Base-by-base conservation (phyloP, 495 filamentous ascomycete genomes). In the Pyrenopolyporus hunteri region DNA sequence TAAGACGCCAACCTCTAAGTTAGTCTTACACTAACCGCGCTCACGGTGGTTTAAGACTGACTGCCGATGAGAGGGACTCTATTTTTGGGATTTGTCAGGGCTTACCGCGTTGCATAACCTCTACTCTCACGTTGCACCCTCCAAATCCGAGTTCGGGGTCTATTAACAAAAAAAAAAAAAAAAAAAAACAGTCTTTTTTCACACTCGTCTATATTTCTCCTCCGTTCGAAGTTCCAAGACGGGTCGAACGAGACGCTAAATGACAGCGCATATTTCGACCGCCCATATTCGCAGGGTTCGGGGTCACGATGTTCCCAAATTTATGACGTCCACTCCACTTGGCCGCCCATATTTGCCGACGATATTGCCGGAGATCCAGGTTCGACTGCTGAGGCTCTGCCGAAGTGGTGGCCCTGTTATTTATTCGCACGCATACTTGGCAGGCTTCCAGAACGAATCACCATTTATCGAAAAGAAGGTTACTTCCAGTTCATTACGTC, bases 361-460 rank as follows among this genome's bases (percentile, higher is more conserved):
- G 43, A 48, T 14, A 62, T 56, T 65, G 56, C 62, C 62, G 62
- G 59, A 53, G n/a, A n/a, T 49, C 36, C 43, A 54, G 22, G 11
- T 39, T 59, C 31, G 32, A 26, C 36, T 28, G 42, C 46, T 63
- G 52, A 51, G 55, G 53, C 61, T 64, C 61, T 59, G 50, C 61
- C 56, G 62, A 65, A 36, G 35, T 48, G 48, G 49, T 50, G 36
- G 14, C 23, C 28, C 45, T 28, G 23, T 9, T 51, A 43, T 55
- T 17, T 28, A 33, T 16, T 29, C 26, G 42, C 22, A 19, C 11
- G 45, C 46, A 33, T 25, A 26, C 37, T 57, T 43, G 59, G 46
- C 59, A 50, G 6, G 8, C 22, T 59, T 56, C 31, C 23, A 50
- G 54, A 59, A 64, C 23, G 28, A 33, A 50, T 59, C 47, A 35